Conservation (phyloP, 2,329 filamentous ascomycete genomes). For the Neonectria sp. region DNA sequence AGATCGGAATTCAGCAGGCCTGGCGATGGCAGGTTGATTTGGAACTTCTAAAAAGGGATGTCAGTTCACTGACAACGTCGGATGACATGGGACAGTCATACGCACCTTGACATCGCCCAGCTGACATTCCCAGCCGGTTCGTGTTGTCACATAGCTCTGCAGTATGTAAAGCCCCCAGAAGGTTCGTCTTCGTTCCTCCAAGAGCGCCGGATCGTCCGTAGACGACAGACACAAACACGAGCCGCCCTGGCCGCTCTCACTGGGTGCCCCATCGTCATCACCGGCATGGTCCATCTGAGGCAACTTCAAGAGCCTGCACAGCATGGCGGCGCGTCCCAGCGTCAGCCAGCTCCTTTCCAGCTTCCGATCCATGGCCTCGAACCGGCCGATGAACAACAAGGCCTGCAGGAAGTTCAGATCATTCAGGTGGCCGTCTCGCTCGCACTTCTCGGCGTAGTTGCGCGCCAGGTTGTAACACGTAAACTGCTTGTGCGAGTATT, state of each 20-base stretch:
- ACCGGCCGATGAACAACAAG: slow-evolving; percentile 26
- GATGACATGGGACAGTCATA: background rate
- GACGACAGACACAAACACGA: background rate
- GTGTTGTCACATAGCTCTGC: slow-evolving; percentile 19
- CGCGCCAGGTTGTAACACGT: background rate
- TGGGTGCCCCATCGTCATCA: background rate
- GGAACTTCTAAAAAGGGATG: background rate
- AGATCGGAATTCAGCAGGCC: slow-evolving; percentile 6
- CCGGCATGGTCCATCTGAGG: slow-evolving; percentile 11
- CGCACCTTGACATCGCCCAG: slow-evolving; percentile 13
- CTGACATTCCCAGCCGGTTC: slow-evolving; percentile 18
- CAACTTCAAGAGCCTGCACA: slow-evolving; percentile 22
- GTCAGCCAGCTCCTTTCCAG: slow-evolving; percentile 29
- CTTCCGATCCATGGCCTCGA: slow-evolving; percentile 26
- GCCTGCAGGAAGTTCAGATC: slow-evolving; percentile 29
- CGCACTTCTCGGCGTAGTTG: background rate
- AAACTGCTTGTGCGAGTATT: background rate
- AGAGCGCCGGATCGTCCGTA: slow-evolving; percentile 11
- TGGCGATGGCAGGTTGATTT: slow-evolving; percentile 10
- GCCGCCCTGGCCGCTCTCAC: background rate
- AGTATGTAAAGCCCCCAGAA: slow-evolving; percentile 26
- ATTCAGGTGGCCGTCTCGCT: slow-evolving; percentile 1
- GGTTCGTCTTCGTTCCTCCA: slow-evolving; percentile 21
- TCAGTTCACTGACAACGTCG: background rate
- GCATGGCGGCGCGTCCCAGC: slow-evolving; percentile 21